These are phyloP conservation scores for Phaffia rhodozyma DNA, from an alignment of 1,284 basidiomycete genomes.

Conservation along the genomic window DNA sequence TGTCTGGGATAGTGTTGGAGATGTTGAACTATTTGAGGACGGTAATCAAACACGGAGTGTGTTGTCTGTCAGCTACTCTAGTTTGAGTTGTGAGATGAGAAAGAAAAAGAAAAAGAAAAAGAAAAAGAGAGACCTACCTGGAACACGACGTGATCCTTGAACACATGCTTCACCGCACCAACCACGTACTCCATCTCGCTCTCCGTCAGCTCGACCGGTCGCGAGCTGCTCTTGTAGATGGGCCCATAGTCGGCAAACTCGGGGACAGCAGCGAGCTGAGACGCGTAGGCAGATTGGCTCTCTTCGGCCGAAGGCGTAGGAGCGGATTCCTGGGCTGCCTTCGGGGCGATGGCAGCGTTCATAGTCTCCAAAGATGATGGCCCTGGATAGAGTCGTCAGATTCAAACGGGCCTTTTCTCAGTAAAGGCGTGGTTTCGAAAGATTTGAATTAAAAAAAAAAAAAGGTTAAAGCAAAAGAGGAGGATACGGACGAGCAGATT, in stretches of 20 bases:
- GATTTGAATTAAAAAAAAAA: not conserved
- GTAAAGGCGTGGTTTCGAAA: not conserved
- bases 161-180: slow-evolving; percentile 91
- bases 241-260: slow-evolving; percentile 77
- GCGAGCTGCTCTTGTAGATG: slow-evolving; percentile 73
- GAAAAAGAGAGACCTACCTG: slow-evolving; percentile 46
- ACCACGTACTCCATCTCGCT: slow-evolving; percentile 98
- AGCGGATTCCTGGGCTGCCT: slow-evolving; percentile 47
- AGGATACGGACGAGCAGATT: slow-evolving; percentile 57
- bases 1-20: slow-evolving; percentile 97
- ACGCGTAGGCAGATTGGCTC: slow-evolving; percentile 69
- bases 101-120: not conserved
- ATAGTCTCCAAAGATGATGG: slow-evolving; percentile 73
- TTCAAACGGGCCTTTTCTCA: slow-evolving; percentile 15
- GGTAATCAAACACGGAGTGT: slow-evolving; percentile 12
- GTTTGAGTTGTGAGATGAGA: not conserved
- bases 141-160: slow-evolving; percentile 91
- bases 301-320: slow-evolving; percentile 64
- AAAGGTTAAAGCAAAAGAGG: not conserved
- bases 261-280: slow-evolving; percentile 73
- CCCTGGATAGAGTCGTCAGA: slow-evolving; percentile 37
- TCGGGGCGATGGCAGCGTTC: slow-evolving; percentile 32
- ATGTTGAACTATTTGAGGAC: slow-evolving; percentile 67
- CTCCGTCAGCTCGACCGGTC: slow-evolving; percentile 79
- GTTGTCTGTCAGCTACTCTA: not conserved